A percentile compares a stretch with the other conserved stretches of the same genome.
These are phyloP conservation scores for Trametes coccinea DNA, from an alignment of 768 basidiomycete genomes.

Conservation along the genomic window DNA sequence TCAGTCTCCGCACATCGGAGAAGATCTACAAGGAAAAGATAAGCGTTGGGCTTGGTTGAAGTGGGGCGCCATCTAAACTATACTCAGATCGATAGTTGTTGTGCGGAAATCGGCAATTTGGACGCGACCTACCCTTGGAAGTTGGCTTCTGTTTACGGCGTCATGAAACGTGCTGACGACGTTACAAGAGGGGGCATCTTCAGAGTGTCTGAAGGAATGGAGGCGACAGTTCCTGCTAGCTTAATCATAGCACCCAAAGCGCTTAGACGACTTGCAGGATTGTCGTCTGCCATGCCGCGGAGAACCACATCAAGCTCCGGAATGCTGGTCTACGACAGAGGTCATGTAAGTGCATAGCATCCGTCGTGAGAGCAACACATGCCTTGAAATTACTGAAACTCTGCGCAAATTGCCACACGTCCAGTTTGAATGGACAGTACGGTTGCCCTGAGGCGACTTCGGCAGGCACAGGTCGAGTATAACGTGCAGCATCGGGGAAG, in stretches of 20 bases:
- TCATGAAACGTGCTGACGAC: not conserved
- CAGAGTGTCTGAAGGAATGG: not conserved
- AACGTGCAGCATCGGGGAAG: not conserved
- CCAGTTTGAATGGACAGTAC: slow-evolving; percentile 6
- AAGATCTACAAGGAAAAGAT: too few relatives aligned
- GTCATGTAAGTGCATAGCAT: too few relatives aligned
- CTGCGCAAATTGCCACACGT: slow-evolving; percentile 7
- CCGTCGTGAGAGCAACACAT: not conserved
- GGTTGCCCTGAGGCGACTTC: not conserved
- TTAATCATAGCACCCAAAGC: not conserved
- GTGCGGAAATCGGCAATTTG: too few relatives aligned
- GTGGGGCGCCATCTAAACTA: too few relatives aligned
- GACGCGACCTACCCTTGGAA: too few relatives aligned
- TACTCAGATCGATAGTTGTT: too few relatives aligned
- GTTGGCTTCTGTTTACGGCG: too few relatives aligned
- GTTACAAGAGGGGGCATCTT: not conserved
- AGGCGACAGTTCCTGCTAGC: not conserved
- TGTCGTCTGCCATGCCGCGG: not conserved
- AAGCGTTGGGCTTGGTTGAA: too few relatives aligned
- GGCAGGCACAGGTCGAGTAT: not conserved
- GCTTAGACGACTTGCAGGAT: not conserved
- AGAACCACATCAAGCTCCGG: not conserved
- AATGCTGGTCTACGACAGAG: not conserved
- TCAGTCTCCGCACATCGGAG: too few relatives aligned
- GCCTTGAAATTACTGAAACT: slow-evolving; percentile 4